Evolutionary conservation across 176 grass and related monocot species (phyloP).

Genomic region (Coix lacrymajobi): DNA sequence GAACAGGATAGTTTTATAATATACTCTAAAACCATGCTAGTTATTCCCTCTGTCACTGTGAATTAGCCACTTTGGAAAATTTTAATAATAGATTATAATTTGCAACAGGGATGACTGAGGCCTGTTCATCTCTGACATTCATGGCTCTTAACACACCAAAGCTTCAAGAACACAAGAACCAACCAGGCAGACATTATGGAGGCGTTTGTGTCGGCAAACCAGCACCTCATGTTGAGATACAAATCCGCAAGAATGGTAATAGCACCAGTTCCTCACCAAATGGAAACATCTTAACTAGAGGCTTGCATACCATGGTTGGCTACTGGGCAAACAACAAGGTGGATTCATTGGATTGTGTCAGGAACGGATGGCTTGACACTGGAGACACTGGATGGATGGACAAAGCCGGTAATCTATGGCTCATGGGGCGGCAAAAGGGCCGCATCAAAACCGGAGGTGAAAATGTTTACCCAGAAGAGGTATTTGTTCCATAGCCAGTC

Average conservation of each 20-base stretch:
- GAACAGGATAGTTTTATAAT: not conserved
- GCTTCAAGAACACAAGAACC: constrained; percentile 6
- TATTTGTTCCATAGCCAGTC: constrained; percentile 6
- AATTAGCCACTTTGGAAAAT: not conserved
- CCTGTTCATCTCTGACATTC: constrained; percentile 91
- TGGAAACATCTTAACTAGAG: constrained; percentile 78
- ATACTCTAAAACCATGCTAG: not conserved
- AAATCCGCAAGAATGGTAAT: constrained; percentile 17
- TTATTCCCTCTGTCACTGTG: not conserved
- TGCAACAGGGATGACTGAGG: constrained; percentile 84
- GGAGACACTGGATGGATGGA: constrained; percentile 73
- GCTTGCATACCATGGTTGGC: constrained; percentile 82
- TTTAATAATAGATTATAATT: not conserved
- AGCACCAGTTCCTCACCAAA: not conserved
- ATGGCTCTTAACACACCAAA: constrained; percentile 41
- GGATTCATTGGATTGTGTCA: constrained; percentile 11
- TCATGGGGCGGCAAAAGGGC: constrained; percentile 70
- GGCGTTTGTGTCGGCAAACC: constrained; percentile 73
- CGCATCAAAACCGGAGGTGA: constrained; percentile 85
- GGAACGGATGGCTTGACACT: constrained; percentile 75
- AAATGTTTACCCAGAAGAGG: constrained; percentile 96
- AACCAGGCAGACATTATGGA: not conserved
- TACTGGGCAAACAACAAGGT: constrained; percentile 30
- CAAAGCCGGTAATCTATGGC: constrained; percentile 52
- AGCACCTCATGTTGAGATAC: constrained; percentile 62